Base-by-base conservation (phyloP, 257 asterid species). In the Penstemon davidsonii region DNA sequence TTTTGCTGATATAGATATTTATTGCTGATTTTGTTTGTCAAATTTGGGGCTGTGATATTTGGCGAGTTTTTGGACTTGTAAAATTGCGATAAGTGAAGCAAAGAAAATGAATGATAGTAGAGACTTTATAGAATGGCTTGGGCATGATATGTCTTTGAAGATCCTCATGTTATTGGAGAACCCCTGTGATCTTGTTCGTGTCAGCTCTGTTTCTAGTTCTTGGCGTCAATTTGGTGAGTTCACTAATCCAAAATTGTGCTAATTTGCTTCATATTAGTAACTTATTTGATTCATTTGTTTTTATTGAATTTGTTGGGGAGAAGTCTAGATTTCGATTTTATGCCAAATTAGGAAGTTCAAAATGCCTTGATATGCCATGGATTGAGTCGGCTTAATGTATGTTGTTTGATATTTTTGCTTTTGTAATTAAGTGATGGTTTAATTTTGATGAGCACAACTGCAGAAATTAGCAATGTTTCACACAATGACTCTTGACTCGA, bases 181-280 rank as follows among this genome's bases (percentile, higher is more conserved):
- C 71, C 93, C 95, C 18, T 69, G 84, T 60, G 89, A 90, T 83
- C 86, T 87, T 60, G 81, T 82, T 57, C 93, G 93, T 12, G 83
- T 72, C 25, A 54, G 83, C 53, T 81, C 84, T n/a, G 96, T 90
- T 67, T 90, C 96, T 15, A 83, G 79, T 55, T 82, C 85, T 51
- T 90, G 96, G 96, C 87, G 84, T 49, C 82, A 69, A 5, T 84
- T 84, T 62, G 88, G 96, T 88, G 80, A 86, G 84, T 53, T 84
- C 4, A 62, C 13, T 58, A 8, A 44, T 66, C 52, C 2, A 40
- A 64, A 40, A 5, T 46, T 39, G 51, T 36, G 33, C 8, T 65
- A 57, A 1, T 46, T 55, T 44, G 15, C 53, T 65, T 18, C 36
- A 53, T 44, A 38, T 43, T 43, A 0, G 15, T 42, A 50, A 25